A percentile compares a stretch with the other conserved stretches of the same genome.
Conservation (phyloP, 306 rosid species). For the Lagenaria siceraria region DNA sequence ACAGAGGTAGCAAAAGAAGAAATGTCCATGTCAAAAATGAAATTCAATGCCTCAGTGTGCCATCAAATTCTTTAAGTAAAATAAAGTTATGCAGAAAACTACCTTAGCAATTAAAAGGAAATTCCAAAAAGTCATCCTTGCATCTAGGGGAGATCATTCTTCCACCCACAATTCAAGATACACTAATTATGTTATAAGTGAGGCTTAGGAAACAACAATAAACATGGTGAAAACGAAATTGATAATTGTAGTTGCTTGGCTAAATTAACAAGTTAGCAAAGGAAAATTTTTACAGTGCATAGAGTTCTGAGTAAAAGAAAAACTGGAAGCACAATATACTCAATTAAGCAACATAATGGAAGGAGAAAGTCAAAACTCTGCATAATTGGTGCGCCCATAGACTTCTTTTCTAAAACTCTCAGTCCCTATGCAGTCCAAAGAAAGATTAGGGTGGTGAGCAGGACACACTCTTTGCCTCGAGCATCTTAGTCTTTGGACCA, state of each 20-base stretch:
- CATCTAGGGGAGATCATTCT: not conserved
- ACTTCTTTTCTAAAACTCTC: not conserved
- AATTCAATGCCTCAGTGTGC: not conserved
- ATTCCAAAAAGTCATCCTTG: not conserved
- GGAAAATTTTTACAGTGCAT: not conserved
- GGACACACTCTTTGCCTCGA: not conserved
- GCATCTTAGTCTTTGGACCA: not conserved
- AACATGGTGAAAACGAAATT: not conserved
- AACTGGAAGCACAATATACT: not conserved
- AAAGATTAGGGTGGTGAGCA: not conserved
- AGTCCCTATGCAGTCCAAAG: not conserved
- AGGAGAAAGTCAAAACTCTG: not conserved
- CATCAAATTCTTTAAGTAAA: not conserved
- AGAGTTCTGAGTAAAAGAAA: not conserved
- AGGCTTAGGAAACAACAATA: not conserved
- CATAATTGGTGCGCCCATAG: not conserved
- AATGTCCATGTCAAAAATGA: not conserved
- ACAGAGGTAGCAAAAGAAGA: conserved; percentile 7
- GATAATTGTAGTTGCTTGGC: not conserved
- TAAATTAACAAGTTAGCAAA: not conserved
- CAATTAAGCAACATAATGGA: not conserved
- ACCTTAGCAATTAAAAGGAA: not conserved
- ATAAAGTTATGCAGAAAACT: not conserved
- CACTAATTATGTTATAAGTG: not conserved
- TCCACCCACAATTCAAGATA: not conserved